These are phyloP conservation scores for Colletotrichum chlorophyti DNA, from an alignment of 2,329 filamentous ascomycete species.

Conservation along the genomic window DNA sequence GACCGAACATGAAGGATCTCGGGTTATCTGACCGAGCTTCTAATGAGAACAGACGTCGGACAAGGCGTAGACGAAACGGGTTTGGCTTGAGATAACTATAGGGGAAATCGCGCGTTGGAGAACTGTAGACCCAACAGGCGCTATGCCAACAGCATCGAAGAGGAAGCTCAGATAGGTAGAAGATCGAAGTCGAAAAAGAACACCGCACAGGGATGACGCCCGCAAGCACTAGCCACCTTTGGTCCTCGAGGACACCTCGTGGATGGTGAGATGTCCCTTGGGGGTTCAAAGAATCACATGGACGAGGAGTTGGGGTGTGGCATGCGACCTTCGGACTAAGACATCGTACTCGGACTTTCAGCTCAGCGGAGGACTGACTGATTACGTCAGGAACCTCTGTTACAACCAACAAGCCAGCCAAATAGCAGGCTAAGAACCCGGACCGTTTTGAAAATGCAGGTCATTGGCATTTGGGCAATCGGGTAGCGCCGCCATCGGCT, in stretches of 20 bases:
- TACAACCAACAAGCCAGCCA: background rate
- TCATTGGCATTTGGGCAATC: no score
- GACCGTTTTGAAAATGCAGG: no score
- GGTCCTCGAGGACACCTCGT: background rate
- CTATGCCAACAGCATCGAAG: no score
- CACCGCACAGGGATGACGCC: background rate
- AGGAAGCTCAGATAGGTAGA: background rate
- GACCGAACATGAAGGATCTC: background rate
- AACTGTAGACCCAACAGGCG: no score
- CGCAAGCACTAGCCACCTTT: conserved; percentile 15
- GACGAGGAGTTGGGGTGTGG: background rate
- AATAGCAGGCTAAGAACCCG: background rate
- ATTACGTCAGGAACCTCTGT: background rate
- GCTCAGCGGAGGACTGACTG: background rate
- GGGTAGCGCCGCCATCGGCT: no score
- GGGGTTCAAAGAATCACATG: conserved; percentile 24
- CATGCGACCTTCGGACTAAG: conserved; percentile 18
- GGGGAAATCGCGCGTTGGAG: no score
- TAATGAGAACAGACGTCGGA: conserved; percentile 23
- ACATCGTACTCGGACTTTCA: background rate
- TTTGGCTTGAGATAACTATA: conserved; percentile 16
- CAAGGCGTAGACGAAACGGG: conserved; percentile 18
- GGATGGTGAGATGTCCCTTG: background rate
- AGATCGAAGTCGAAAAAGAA: background rate
- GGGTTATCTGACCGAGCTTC: background rate